Evolutionary conservation across 1,139 yeast species (phyloP), one percentile per base, ranked within the genome.

Genomic region (Blastobotrys petasosporus): DNA sequence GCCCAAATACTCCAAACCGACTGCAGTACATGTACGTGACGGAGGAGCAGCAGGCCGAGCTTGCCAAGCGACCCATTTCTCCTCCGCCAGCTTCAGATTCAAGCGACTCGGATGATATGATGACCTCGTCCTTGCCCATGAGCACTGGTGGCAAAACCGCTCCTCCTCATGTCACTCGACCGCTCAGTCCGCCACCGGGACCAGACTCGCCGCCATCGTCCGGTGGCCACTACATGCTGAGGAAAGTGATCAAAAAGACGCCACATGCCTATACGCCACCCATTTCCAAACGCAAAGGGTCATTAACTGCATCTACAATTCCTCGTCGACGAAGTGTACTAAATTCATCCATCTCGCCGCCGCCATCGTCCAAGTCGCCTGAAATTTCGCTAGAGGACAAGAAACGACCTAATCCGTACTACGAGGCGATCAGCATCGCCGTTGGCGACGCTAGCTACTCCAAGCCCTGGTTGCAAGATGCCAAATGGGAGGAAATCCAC

Each of bases 1-100:
- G 61, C 35, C 51, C 47, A 4, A 64, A 61, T 40, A 49, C 48
- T 12, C 63, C 64, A 12, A 52, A 57, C 32, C 55, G 66, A 28
- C 51, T 62, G 15, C 58, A 61, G 12, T 62, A 62, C 52, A 46
- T 43, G 48, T 57, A 49, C 45, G 59, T 49, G 25, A 42, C 38
- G 15, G 51, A 48, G 36, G 50, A 52, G 25, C 37, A 50, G 13
- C 25, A 20, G 10, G n/a, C 30, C 7, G 25, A 16, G 29, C 33
- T 25, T 16, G 28, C 34, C 34, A 40, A 43, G 30, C 45, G 47
- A 29, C 52, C 52, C 12, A 45, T 45, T 29, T 44, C 51, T 37
- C 53, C 50, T n/a, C 50, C 50, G 9, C 50, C 45, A 13, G 34
- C 38, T 9, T 46, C 36, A 13, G 40, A 41, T 8, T 13, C 30